Evolutionary conservation across 2,329 filamentous ascomycete genomes (phyloP).

Genomic region (Sporothrix brunneoviolacea): DNA sequence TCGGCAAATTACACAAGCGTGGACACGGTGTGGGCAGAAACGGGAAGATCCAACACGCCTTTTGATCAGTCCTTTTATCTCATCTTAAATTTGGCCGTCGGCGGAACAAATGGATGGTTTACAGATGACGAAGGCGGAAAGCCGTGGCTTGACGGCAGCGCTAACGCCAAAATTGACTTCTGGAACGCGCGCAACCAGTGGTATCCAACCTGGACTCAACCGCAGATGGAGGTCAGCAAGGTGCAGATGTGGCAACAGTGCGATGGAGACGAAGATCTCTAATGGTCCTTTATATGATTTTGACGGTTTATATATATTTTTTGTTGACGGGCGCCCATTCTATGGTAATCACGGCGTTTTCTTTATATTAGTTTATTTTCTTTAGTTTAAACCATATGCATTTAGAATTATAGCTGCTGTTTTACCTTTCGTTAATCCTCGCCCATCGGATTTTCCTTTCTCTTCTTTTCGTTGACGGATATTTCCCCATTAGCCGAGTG

Average conservation of each 20-base stretch:
- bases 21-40: constrained; percentile 56
- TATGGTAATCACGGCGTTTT: no score
- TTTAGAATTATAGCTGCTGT: no score
- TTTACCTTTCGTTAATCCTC: no score
- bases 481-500: no score
- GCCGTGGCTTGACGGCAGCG: constrained; percentile 68
- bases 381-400: no score
- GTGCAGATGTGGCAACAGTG: constrained; percentile 68
- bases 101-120: constrained; percentile 79
- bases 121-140: constrained; percentile 64
- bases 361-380: background rate
- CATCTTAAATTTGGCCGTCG: constrained; percentile 69
- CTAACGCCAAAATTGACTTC: constrained; percentile 66
- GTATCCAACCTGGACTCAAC: constrained; percentile 65
- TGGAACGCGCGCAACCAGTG: constrained; percentile 62
- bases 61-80: constrained; percentile 74
- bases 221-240: constrained; percentile 61
- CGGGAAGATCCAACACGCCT: constrained; percentile 56
- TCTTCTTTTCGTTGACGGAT: no score
- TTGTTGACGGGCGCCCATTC: no score
- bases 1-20: constrained; percentile 59
- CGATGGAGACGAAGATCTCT: constrained; percentile 51
- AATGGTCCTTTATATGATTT: constrained; percentile 7
- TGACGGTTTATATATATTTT: background rate
- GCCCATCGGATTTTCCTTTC: no score